A percentile compares a stretch with the other conserved stretches of the same genome.
Conservation (phyloP, 176 grass and related monocot species). For the Microstegium vimineum region DNA sequence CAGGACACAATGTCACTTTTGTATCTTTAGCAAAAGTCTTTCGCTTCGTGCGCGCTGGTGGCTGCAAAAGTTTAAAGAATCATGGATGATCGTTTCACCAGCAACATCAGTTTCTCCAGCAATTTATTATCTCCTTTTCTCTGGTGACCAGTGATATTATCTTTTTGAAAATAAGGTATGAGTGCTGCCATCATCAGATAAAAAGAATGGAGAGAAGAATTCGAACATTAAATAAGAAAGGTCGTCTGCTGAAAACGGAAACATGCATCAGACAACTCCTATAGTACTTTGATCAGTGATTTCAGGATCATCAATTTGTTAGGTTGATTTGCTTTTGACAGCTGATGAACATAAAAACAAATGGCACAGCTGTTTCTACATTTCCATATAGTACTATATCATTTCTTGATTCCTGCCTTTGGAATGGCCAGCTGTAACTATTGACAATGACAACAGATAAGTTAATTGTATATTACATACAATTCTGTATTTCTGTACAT, state of each 20-base stretch:
- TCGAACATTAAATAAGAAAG: not conserved
- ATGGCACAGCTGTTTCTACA: not conserved
- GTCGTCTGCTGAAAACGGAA: not conserved
- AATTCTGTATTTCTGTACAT: not conserved
- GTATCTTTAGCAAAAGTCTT: slow-evolving; percentile 32
- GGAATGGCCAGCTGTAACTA: not conserved
- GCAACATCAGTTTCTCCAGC: not conserved
- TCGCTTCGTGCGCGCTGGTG: not conserved
- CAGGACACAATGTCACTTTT: slow-evolving; percentile 16
- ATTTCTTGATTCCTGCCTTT: not conserved
- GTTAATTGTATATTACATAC: not conserved
- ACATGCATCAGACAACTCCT: not conserved
- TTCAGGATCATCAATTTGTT: not conserved
- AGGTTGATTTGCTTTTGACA: not conserved
- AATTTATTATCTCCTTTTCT: not conserved
- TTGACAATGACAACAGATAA: not conserved
- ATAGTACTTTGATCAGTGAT: not conserved
- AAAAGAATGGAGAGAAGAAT: not conserved
- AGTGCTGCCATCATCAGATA: not conserved
- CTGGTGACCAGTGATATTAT: not conserved
- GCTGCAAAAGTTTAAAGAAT: slow-evolving; percentile 8
- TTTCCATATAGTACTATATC: not conserved
- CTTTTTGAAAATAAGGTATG: not conserved
- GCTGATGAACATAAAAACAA: slow-evolving; percentile 3
- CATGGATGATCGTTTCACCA: not conserved